Conservation (phyloP, 441 rosid species). For the Manihot esculenta region DNA sequence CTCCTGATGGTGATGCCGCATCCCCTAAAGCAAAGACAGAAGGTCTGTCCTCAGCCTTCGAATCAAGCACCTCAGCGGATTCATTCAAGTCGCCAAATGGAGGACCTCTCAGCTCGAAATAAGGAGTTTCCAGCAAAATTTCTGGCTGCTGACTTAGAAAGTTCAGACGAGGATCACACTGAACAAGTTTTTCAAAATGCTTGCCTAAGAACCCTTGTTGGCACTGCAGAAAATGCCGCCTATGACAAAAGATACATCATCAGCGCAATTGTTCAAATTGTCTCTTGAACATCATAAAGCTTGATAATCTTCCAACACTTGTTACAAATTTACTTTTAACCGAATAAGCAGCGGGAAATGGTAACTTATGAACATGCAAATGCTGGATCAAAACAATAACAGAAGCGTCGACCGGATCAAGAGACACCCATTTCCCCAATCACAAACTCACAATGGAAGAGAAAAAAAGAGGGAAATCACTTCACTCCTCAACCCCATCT, state of each 20-base stretch:
- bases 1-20: constrained; percentile 33
- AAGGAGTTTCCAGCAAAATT: constrained; percentile 43
- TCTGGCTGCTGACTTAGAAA: constrained; percentile 53
- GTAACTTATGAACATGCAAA: background rate
- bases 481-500: background rate
- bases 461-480: background rate
- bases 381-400: background rate
- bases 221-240: constrained; percentile 57
- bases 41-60: constrained; percentile 30
- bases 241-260: constrained; percentile 17
- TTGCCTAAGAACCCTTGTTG: constrained; percentile 47
- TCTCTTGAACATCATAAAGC: background rate
- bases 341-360: background rate
- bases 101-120: constrained; percentile 36
- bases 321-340: too few species aligned
- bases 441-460: too few species aligned
- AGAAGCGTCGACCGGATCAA: too few species aligned
- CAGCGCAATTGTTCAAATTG: background rate
- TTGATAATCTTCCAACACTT: constrained; percentile 1
- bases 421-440: too few species aligned
- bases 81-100: constrained; percentile 31
- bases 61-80: constrained; percentile 22
- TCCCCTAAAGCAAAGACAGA: constrained; percentile 36
- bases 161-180: constrained; percentile 61
- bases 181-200: constrained; percentile 62